Evolutionary conservation across 2,329 filamentous ascomycete species (phyloP), one percentile per base, ranked within the genome.

Genomic region (Alternaria solani): DNA sequence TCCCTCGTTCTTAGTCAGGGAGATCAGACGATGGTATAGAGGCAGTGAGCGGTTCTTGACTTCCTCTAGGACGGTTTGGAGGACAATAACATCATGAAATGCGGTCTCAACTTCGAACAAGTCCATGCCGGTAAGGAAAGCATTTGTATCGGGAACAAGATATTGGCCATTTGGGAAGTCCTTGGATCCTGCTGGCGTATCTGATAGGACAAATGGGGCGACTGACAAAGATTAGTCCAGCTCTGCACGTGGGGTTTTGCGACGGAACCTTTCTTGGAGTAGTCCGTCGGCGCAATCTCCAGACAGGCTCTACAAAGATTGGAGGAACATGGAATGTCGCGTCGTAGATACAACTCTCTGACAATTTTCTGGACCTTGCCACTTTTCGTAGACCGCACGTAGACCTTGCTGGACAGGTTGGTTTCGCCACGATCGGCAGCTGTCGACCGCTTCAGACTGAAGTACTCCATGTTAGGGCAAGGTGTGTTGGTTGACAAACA

Each of bases 351-450:
- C 65, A 98, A 86, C 83, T 99, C 95, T 73, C 94, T 89, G 68
- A 99, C 95, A 75, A 99, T 96, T 85, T 99, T 99, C 80, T 98
- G 95, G 61, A 98, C 94, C 83, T 97, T 97, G 80, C 95, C 95
- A 79, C 89, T 95, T 80, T 92, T 94, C 48, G 94, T 96, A 26
- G 95, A 97, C 62, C 95, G 88, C 65, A 99, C 92, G 76, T 96
- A 99, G 72, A 96, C 89, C 82, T 98, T 99, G 86, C 91, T 97
- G 32, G 93, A 94, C 66, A 98, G 90, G 75, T 91, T 96, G 47
- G 89, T 84, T 30, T 89, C 85, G 57, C 82, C 80, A 5, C 83
- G 82, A 63, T 87, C 85, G 16, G 83, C 80, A 51, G 82, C 80
- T 71, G 76, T 82, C 55, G 81, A 86, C 71, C 87, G 82, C 75